Evolutionary conservation across 1,139 yeast genomes (phyloP).

Genomic region (Diutina siamensis): DNA sequence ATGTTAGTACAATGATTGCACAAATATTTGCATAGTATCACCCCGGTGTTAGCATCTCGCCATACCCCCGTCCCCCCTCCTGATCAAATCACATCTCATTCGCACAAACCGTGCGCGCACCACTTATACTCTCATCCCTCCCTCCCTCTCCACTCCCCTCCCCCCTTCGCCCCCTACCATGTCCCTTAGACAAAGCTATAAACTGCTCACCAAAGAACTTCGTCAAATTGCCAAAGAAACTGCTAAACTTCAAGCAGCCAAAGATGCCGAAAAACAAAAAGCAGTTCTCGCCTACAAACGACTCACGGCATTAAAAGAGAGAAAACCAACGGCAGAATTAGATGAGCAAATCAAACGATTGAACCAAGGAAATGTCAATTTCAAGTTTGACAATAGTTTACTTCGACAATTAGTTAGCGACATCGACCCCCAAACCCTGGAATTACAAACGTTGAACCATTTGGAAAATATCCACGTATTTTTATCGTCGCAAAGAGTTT

Average conservation of each 20-base stretch:
- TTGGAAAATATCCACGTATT: conserved; percentile 42
- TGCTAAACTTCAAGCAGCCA: conserved; percentile 29
- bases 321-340: conserved; percentile 25
- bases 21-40: too few relatives aligned
- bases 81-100: too few relatives aligned
- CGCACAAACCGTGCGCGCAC: too few relatives aligned
- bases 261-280: conserved; percentile 36
- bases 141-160: neutral
- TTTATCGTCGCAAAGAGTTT: conserved; percentile 62
- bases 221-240: conserved; percentile 32
- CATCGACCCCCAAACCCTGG: conserved; percentile 12
- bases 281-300: conserved; percentile 45
- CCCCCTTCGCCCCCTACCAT: neutral
- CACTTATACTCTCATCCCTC: neutral
- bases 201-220: conserved; percentile 31
- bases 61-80: too few relatives aligned
- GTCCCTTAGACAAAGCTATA: conserved; percentile 11
- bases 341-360: conserved; percentile 12
- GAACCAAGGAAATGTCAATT: conserved; percentile 8
- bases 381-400: conserved; percentile 13
- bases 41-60: too few relatives aligned
- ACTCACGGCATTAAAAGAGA: conserved; percentile 33
- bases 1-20: too few relatives aligned
- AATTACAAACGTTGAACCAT: conserved; percentile 17
- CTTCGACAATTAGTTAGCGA: conserved; percentile 14